Conservation (phyloP, 169 alveolate species). For the Cryptosporidium baileyi region DNA sequence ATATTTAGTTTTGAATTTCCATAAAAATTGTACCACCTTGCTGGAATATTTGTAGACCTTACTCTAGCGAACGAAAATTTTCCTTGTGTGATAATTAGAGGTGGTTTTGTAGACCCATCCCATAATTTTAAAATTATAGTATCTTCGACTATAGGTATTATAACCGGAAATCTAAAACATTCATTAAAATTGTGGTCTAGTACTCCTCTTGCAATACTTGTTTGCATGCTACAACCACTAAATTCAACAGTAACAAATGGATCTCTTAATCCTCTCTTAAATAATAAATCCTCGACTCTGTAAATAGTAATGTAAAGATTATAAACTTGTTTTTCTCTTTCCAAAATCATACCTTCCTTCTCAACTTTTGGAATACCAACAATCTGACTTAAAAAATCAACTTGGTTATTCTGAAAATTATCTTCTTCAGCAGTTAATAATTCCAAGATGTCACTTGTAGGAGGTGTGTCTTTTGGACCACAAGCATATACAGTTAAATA, state of each 20-base stretch:
- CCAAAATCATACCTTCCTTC: background rate
- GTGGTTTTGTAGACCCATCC: constrained; percentile 78
- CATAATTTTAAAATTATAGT: constrained; percentile 85
- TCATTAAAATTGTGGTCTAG: constrained; percentile 86
- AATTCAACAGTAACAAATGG: constrained; percentile 87
- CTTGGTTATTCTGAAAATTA: constrained; percentile 18
- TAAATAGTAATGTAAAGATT: constrained; percentile 84
- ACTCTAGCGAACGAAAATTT: constrained; percentile 79
- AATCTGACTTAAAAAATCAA: constrained; percentile 49
- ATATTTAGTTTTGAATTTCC: constrained; percentile 78
- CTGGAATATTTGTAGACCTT: constrained; percentile 76
- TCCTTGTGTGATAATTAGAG: constrained; percentile 74
- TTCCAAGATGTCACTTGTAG: constrained; percentile 58
- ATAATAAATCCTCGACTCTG: constrained; percentile 83
- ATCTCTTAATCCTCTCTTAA: constrained; percentile 76
- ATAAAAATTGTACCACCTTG: constrained; percentile 89
- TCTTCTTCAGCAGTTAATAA: constrained; percentile 56
- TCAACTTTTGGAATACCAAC: constrained; percentile 1
- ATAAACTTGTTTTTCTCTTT: constrained; percentile 72
- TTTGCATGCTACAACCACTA: constrained; percentile 86
- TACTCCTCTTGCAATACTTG: constrained; percentile 76
- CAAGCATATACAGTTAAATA: constrained; percentile 83
- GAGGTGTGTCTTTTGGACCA: constrained; percentile 79
- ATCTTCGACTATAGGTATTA: constrained; percentile 89
- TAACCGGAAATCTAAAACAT: constrained; percentile 87